Base-by-base conservation (phyloP, 179 eudicot genomes). In the Pouteria campechiana region DNA sequence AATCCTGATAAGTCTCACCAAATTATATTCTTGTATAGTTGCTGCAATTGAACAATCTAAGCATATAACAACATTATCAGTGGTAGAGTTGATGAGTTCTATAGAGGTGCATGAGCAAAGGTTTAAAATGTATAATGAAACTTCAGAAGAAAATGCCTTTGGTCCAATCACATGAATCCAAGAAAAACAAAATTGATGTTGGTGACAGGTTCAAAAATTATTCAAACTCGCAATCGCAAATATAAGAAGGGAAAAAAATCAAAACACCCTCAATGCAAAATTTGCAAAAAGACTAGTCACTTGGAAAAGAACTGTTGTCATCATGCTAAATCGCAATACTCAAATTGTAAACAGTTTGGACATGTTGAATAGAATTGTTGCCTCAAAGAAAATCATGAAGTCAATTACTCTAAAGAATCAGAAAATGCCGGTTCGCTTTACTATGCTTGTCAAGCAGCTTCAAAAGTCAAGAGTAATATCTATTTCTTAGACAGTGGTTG, bases 401-500 rank as follows among this genome's bases (percentile, higher is more conserved):
- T 27, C 40, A 33, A 14, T 21, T 32, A 22, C 6, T 17, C 49
- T 0, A 7, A 29, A 7, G 39, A 19, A 31, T 17, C 47, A 9
- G 19, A 41, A 35, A 25, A 6, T 2, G 44, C 47, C 4, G 21
- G 30, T 3, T 18, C 1, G 23, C 5, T 47, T 3, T 38, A 52
- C 15, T 45, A 12, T 25, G 49, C 33, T 11, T 21, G 28, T 22
- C 57, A 35, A 29, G 24, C 33, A 29, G 24, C 33, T 2, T 8
- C 35, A 1, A 6, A 29, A 3, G 16, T 10, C 20, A 12, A 21
- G 0, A 41, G 21, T 2, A 38, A 20, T 16, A 25, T 20, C 16
- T 69, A 52, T 52, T 20, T 40, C 2, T 5, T 55, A 15, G 63
- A 60, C 10, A 55, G 62, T 45, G 60, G 61, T 2, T 38, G 55